A percentile compares a stretch with the other conserved stretches of the same genome.
These are phyloP conservation scores for Diaporthe humulicola DNA, from an alignment of 2,329 filamentous ascomycete genomes.

Conservation along the genomic window DNA sequence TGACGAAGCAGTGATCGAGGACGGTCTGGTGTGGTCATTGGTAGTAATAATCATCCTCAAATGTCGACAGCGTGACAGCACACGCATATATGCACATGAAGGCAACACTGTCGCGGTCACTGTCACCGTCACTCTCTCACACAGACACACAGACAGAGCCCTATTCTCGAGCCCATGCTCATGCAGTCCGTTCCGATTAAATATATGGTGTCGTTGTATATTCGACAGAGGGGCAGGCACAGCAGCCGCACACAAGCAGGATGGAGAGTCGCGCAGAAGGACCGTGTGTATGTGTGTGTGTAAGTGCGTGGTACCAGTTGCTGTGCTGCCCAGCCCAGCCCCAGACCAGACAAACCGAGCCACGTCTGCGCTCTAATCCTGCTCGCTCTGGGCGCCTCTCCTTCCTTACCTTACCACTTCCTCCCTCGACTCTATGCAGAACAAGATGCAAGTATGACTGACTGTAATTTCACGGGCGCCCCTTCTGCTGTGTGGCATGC, in stretches of 20 bases:
- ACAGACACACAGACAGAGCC: background rate
- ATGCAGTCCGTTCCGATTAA: conserved; percentile 16
- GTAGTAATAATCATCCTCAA: background rate
- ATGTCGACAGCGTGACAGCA: background rate
- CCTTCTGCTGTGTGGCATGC: background rate
- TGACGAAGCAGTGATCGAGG: conserved; percentile 13
- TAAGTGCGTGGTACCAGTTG: background rate
- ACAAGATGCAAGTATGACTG: conserved; percentile 36
- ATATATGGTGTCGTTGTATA: conserved; percentile 34
- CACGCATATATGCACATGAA: background rate
- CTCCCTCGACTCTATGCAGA: conserved; percentile 27
- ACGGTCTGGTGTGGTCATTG: background rate
- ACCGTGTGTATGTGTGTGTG: background rate
- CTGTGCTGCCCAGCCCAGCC: background rate
- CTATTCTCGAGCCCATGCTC: background rate
- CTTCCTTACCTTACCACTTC: background rate
- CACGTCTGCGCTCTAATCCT: background rate
- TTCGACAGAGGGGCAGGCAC: background rate
- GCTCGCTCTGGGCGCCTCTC: background rate
- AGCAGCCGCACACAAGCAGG: background rate
- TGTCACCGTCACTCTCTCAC: too few relatives aligned
- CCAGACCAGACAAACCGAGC: background rate
- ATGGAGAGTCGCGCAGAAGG: conserved; percentile 8
- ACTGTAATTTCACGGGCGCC: conserved; percentile 33
- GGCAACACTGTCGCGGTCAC: background rate